Evolutionary conservation across 2,329 filamentous ascomycete species (phyloP), one percentile per base, ranked within the genome.

Genomic region (Akanthomyces dipterigenus): DNA sequence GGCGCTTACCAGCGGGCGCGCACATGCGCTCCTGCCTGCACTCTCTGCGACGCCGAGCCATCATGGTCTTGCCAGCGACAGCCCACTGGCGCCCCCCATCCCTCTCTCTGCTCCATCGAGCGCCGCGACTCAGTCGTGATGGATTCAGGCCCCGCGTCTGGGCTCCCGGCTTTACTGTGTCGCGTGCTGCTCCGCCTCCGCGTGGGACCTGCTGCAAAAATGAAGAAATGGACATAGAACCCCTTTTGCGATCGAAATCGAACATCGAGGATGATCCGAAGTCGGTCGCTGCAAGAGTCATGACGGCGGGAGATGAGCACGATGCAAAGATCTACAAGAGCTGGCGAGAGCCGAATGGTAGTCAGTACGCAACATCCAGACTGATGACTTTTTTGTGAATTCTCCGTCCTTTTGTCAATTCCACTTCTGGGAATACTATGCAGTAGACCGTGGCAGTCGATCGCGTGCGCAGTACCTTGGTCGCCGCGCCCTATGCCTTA

Each of bases 231-330:
- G 49, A 49, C 20, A 20, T 12, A 2, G 16, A 22, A 24, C 11
- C 16, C 51, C 36, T 6, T 6, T 40, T 31, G 46, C 42, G 55
- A 59, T 59, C 55, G 46, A 34, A 50, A 59, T 59, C 55, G 55
- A 31, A 18, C 14, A 28, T 45, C 50, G 34, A 59, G 42, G 55
- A 58, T 45, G 45, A 50, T 45, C 31, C 43, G n/a, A 18, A 31
- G 18, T 24, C 9, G 36, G 24, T 20, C 31, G 38, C 14, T 16
- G n/a, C 43, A 26, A 51, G 55, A 59, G 55, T 59, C 55, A 59
- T 50, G 45, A 31, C 8, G 7, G 24, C 45, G 55, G 55, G 55
- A 59, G 34, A 59, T 58, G 45, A 24, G n/a, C 46, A 48, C 43
- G 31, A 38, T 31, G 34, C 55, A 16, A 16, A 26, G 55, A 57